These are phyloP conservation scores for Otatea glauca DNA, from an alignment of 176 grass and related monocot genomes.

Conservation along the genomic window DNA sequence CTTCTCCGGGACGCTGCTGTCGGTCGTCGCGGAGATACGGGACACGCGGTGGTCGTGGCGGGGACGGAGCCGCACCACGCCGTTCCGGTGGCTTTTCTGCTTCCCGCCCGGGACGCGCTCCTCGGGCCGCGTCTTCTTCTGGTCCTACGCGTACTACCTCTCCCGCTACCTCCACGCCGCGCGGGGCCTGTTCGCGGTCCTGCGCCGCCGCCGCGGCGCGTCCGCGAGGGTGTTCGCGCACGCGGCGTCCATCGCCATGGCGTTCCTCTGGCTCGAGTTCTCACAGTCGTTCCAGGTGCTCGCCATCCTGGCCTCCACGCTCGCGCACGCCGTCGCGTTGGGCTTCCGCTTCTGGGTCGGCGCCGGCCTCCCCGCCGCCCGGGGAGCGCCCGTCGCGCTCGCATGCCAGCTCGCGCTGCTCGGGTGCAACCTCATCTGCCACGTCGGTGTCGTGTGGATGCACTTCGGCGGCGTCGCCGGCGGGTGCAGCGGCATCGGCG, in stretches of 20 bases:
- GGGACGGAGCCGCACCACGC: constrained; percentile 66
- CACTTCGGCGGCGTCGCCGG: constrained; percentile 77
- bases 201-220: constrained; percentile 24
- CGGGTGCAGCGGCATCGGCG: constrained; percentile 86
- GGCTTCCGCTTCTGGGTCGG: constrained; percentile 73
- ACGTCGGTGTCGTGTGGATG: constrained; percentile 77
- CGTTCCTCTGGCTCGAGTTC: constrained; percentile 98
- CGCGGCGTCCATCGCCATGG: constrained; percentile 74
- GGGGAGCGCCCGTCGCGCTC: constrained; percentile 46
- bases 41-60: constrained; percentile 90
- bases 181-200: constrained; percentile 64
- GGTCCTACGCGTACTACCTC: constrained; percentile 97
- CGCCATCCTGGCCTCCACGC: constrained; percentile 79
- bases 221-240: constrained; percentile 63
- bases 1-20: constrained; percentile 73
- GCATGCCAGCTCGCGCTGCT: constrained; percentile 69
- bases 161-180: constrained; percentile 88
- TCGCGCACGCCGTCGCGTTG: constrained; percentile 74
- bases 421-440: constrained; percentile 73
- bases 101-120: constrained; percentile 84
- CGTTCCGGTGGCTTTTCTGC: constrained; percentile 87
- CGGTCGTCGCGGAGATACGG: constrained; percentile 78
- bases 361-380: constrained; percentile 55
- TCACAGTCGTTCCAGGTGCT: constrained; percentile 98
- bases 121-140: constrained; percentile 94